A percentile compares a stretch with the other conserved stretches of the same genome.
These are phyloP conservation scores for Apiospora sp. DNA, from an alignment of 2,329 filamentous ascomycete genomes.

Conservation along the genomic window DNA sequence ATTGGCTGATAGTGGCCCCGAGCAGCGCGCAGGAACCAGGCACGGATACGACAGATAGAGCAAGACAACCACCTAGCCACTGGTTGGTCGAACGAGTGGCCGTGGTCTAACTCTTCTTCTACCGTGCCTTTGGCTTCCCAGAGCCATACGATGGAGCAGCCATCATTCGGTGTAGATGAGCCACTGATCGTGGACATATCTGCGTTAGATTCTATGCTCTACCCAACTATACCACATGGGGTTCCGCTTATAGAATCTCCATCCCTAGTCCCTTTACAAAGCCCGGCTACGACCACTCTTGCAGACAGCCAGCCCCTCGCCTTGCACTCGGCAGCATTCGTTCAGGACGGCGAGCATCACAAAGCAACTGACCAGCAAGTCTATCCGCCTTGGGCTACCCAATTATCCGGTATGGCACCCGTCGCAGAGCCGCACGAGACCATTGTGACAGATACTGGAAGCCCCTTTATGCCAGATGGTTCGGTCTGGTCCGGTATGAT, in stretches of 20 bases:
- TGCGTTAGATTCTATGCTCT: conserved; percentile 11
- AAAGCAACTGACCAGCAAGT: not conserved
- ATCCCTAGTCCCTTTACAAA: not conserved
- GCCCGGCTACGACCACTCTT: not conserved
- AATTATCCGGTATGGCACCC: not conserved
- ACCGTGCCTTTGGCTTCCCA: not conserved
- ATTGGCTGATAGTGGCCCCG: not conserved
- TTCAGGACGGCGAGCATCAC: not conserved
- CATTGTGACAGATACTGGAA: not conserved
- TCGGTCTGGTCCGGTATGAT: not conserved
- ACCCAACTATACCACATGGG: conserved; percentile 1
- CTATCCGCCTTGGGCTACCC: not conserved
- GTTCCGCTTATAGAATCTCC: not conserved
- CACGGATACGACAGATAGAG: conserved; percentile 15
- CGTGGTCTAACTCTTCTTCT: not conserved
- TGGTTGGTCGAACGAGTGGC: not conserved
- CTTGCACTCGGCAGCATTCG: not conserved
- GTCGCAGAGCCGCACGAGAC: not conserved
- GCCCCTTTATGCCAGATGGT: not conserved
- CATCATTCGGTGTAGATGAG: not conserved
- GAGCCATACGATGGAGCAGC: not conserved
- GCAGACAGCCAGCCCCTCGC: not conserved
- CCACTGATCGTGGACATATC: not conserved
- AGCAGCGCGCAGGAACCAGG: conserved; percentile 11
- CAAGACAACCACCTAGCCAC: not conserved